Conservation (phyloP, 345 rosid genomes). For the Alliaria petiolata region DNA sequence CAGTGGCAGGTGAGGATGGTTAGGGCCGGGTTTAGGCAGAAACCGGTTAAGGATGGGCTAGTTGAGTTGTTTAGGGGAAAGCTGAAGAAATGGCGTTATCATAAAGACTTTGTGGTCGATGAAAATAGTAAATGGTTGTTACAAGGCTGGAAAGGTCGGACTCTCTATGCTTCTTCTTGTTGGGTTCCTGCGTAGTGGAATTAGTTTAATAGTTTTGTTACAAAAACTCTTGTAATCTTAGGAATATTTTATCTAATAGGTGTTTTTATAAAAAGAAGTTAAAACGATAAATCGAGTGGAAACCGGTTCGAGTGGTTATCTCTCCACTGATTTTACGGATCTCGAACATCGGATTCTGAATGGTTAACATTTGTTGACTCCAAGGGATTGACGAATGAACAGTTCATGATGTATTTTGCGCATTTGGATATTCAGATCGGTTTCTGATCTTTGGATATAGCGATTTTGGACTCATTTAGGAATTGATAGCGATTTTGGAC, state of each 20-base stretch:
- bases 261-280: no score
- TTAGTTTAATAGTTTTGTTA: not conserved
- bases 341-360: no score
- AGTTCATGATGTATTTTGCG: no score
- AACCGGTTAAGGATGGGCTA: conserved; percentile 37
- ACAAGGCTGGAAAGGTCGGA: conserved; percentile 88
- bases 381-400: no score
- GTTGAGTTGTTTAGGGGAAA: conserved; percentile 34
- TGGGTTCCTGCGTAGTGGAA: conserved; percentile 46
- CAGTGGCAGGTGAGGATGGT: conserved; percentile 60
- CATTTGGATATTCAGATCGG: no score
- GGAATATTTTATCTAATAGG: not conserved
- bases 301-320: no score
- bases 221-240: not conserved
- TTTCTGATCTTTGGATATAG: no score
- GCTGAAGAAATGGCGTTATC: conserved; percentile 41
- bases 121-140: conserved; percentile 62
- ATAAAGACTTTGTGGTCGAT: conserved; percentile 63
- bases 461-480: no score
- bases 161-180: conserved; percentile 46
- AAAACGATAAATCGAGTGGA: no score
- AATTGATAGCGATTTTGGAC: no score
- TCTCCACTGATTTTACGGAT: no score
- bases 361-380: no score
- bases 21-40: conserved; percentile 65